Evolutionary conservation across 1,139 yeast species (phyloP).

Genomic region (Saccharomycopsis hybrid): DNA sequence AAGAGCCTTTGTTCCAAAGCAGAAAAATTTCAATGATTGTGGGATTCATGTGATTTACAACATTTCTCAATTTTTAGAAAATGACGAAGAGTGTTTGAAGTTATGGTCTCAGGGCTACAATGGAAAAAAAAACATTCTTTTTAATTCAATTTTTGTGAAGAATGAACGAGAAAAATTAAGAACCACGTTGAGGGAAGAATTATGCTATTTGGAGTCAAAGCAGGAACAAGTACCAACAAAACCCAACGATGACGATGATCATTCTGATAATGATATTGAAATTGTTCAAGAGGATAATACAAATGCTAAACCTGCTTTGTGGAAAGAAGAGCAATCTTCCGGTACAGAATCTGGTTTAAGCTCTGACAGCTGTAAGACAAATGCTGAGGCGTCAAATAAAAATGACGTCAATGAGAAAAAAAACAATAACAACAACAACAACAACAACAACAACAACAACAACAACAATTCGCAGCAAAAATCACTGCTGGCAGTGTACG

Average conservation of each 20-base stretch:
- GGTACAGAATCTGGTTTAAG: neutral
- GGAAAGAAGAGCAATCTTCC: neutral
- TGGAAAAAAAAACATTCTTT: conserved; percentile 24
- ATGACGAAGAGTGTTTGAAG: conserved; percentile 43
- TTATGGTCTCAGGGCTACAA: conserved; percentile 38
- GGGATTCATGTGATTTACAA: conserved; percentile 89
- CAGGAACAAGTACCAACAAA: conserved; percentile 31
- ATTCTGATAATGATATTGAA: conserved; percentile 16
- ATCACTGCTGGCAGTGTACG: neutral
- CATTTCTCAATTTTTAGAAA: conserved; percentile 54
- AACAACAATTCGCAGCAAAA: neutral
- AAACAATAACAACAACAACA: neutral
- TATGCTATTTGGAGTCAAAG: conserved; percentile 32
- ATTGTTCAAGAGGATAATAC: conserved; percentile 12
- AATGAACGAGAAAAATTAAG: conserved; percentile 34
- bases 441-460: neutral
- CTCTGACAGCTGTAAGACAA: neutral
- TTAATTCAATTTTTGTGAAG: conserved; percentile 29
- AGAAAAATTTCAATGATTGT: conserved; percentile 87
- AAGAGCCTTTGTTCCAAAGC: conserved; percentile 68
- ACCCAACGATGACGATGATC: conserved; percentile 23
- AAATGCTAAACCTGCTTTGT: too few relatives aligned
- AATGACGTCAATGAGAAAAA: neutral
- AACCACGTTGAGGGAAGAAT: conserved; percentile 30
- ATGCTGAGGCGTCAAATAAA: too few relatives aligned